Percentiles rank a stretch among this genome's conserved stretches.
phyloP scores from a whole-genome alignment of 2,329 filamentous ascomycete species.

The Westerdykella aurantiaca region DNA sequence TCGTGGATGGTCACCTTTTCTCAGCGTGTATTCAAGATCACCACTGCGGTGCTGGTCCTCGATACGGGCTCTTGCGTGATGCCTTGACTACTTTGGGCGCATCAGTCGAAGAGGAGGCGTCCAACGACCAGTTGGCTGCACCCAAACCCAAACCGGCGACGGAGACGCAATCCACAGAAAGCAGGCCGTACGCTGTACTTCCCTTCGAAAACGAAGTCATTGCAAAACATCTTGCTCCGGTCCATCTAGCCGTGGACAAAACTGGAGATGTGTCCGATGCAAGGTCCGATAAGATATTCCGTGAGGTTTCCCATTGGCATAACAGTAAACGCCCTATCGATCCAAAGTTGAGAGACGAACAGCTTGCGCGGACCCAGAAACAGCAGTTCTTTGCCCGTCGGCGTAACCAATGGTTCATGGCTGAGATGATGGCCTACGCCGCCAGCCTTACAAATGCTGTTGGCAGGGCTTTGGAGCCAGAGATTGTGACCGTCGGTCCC shows the following conservation, averaged over 20 bases:
- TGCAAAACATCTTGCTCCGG: slow-evolving; percentile 43
- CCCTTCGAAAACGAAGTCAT: slow-evolving; percentile 46
- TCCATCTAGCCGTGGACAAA: slow-evolving; percentile 37
- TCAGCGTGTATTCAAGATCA: slow-evolving; percentile 20
- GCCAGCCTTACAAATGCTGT: slow-evolving; percentile 61
- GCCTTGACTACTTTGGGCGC: slow-evolving; percentile 16
- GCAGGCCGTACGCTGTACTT: slow-evolving; percentile 32
- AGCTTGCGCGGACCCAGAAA: slow-evolving; percentile 30
- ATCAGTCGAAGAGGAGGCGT: no score
- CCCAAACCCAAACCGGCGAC: background rate
- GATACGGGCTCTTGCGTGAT: slow-evolving; percentile 5
- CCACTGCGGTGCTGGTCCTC: slow-evolving; percentile 5
- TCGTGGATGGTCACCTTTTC: slow-evolving; percentile 50
- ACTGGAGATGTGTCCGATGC: slow-evolving; percentile 24
- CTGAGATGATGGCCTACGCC: slow-evolving; percentile 62
- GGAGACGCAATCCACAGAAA: background rate
- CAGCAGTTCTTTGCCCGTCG: slow-evolving; percentile 37
- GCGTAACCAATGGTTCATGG: slow-evolving; percentile 60
- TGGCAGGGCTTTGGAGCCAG: slow-evolving; percentile 59
- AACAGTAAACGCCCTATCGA: slow-evolving; percentile 51
- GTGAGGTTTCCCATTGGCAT: slow-evolving; percentile 56
- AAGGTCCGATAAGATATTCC: slow-evolving; percentile 41
- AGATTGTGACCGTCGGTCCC: slow-evolving; percentile 53
- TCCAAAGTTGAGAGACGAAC: slow-evolving; percentile 28
- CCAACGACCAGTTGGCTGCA: background rate